Percentiles rank a stretch among this genome's conserved stretches.
Conservation (phyloP, 2,329 filamentous ascomycete species). For the Leptosphaerulina australis region DNA sequence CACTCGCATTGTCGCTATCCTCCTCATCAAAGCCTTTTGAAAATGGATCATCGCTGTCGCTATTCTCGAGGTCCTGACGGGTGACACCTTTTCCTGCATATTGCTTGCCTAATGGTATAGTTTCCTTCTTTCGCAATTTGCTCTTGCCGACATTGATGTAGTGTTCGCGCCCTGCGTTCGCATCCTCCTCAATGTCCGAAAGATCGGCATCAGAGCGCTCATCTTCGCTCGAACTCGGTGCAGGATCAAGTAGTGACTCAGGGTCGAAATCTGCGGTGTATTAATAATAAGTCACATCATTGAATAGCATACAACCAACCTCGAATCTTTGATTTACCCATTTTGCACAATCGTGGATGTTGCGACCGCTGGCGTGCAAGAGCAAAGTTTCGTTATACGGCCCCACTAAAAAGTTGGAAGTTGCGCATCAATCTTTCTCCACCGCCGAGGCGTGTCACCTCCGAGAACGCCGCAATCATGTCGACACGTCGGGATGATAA, state of each 20-base stretch:
- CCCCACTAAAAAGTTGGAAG: conserved; percentile 42
- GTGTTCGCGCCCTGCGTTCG: conserved; percentile 76
- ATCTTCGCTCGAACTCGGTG: conserved; percentile 61
- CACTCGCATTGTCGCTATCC: conserved; percentile 24
- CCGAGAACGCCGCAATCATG: conserved; percentile 23
- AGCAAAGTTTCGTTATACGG: conserved; percentile 28
- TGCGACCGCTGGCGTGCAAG: conserved; percentile 8
- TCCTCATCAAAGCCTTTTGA: conserved; percentile 50
- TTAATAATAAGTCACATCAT: not conserved
- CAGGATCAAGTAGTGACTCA: conserved; percentile 67
- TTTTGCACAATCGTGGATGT: conserved; percentile 14
- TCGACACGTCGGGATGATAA: conserved; percentile 46
- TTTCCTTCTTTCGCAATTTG: conserved; percentile 76
- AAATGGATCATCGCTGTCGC: conserved; percentile 61
- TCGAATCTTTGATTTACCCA: conserved; percentile 42
- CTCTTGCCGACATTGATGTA: conserved; percentile 86
- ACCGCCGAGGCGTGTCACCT: conserved; percentile 30
- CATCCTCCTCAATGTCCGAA: conserved; percentile 48
- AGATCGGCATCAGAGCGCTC: conserved; percentile 59
- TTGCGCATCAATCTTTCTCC: conserved; percentile 9
- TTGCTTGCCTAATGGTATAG: conserved; percentile 72
- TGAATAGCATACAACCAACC: conserved; percentile 22
- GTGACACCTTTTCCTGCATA: conserved; percentile 81
- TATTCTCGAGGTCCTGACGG: conserved; percentile 64
- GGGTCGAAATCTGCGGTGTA: conserved; percentile 73